Evolutionary conservation across 116 monocot species (phyloP), one percentile per base, ranked within the genome.

Genomic region (Papilionanthe hybrid): DNA sequence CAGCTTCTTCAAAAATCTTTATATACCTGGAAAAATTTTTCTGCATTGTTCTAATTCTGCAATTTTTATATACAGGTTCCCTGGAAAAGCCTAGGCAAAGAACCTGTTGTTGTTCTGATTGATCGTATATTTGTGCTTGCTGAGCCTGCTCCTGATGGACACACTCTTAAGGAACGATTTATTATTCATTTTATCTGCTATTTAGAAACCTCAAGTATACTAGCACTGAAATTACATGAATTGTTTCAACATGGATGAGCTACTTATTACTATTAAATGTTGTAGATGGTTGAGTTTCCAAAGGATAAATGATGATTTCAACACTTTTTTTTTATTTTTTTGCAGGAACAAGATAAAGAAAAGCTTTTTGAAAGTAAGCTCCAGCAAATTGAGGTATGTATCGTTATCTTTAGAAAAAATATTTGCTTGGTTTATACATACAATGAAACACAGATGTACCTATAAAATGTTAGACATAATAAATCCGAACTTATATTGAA

Each of bases 41-140:
- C 48, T 82, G 43, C 45, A 42, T 15, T 41, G 10, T 13, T 78
- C 60, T 56, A 44, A 73, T 60, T 37, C 60, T 42, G 12, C 41
- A 13, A 27, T 53, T 69, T 37, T 3, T 79, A 17, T 20, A 23
- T 60, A 69, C 75, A 99, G 98, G 95, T 99, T 82, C 98, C 98
- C 72, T 99, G 98, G 98, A 99, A 99, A 80, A 90, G 93, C 76
- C 93, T 99, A 53, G 98, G 98, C 37, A 99, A 99, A 85, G 95
- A 99, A 49, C 98, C 98, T 82, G 98, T 99, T 47, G 78, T 99
- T 65, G 95, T 99, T 72, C 86, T 95, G 53, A 94, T 99, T 79
- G 98, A 99, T 72, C 94, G 95, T 72, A 86, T 99, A 11, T 99
- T 93, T 82, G 43, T 99, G 89, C 93, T 99, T 83, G 98, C 98